Base-by-base conservation (phyloP, 192 early-diverging fungal genomes). In the Phlyctochytrium planicorne region DNA sequence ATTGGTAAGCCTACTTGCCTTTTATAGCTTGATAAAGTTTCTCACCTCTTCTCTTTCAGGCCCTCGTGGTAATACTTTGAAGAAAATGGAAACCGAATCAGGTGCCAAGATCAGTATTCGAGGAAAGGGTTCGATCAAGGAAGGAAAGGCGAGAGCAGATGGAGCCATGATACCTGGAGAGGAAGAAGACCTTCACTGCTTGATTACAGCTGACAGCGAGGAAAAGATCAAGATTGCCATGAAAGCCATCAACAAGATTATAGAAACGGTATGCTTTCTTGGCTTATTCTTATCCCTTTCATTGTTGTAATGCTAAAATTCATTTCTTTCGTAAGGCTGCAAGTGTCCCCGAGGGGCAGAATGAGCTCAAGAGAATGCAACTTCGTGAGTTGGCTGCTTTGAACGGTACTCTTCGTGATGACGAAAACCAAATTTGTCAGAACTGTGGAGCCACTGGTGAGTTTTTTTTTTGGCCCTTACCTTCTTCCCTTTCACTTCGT, bases 81-180 rank as follows among this genome's bases (percentile, higher is more conserved):
- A 97, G 69, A 93, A 94, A 69, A 94, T 98, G 83, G 94, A 97
- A 72, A 68, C 89, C 0, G 94, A 96, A 16, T 93, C 94, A 12
- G 95, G 95, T 0, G 89, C 91, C 37, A 97, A 97, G 71, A 95
- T 98, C 65, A 93, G 91, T 71, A 98, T 98, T 74, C 91, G 97
- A 59, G 97, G 97, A 35, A 84, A 87, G 40, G 97, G 97, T 14
- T 96, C 94, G 6, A 91, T 97, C 59, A 98, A 98, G 78, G 97
- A 98, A 69, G 97, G 97, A 16, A 90, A 90, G 60, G 67, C 80
- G 2, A 78, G 85, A 61, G 77, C 63, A 20, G 84, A 82, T 60
- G 78, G 80, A 12, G 53, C 30, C 17, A 59, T 75, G 10, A 72
- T 74, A 2, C 80, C 80, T 4, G 84, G 84, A n/a, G 82, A 82